phyloP scores from a whole-genome alignment of 139 green algal species.

The Gonium pectorale region DNA sequence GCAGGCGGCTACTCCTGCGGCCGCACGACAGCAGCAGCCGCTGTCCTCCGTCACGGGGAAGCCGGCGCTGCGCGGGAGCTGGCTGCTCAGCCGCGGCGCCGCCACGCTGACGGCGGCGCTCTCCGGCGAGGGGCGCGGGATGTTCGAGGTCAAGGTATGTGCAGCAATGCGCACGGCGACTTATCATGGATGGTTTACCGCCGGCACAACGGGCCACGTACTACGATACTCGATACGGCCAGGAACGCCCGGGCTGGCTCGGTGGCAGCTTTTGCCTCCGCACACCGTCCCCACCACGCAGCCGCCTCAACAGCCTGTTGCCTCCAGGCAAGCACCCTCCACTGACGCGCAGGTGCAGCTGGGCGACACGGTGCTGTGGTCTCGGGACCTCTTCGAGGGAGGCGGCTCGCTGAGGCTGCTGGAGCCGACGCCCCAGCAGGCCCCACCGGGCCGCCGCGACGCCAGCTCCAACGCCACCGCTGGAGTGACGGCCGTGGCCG shows the following conservation, averaged over 20 bases:
- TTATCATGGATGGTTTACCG: too few relatives aligned
- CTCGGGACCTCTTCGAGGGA: slow-evolving; percentile 13
- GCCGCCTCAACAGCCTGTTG: too few relatives aligned
- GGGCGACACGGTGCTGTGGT: not conserved
- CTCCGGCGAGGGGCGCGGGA: not conserved
- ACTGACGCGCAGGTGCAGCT: slow-evolving; percentile 23
- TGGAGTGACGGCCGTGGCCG: not conserved
- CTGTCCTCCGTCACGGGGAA: not conserved
- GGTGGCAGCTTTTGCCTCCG: too few relatives aligned
- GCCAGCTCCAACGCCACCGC: not conserved
- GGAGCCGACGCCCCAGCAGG: not conserved
- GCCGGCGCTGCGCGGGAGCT: not conserved
- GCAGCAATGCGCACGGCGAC: too few relatives aligned
- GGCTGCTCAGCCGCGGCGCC: slow-evolving; percentile 6
- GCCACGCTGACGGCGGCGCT: slow-evolving; percentile 35
- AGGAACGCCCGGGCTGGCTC: too few relatives aligned
- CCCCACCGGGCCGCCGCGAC: not conserved
- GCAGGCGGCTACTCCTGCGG: too few relatives aligned
- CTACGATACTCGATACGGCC: too few relatives aligned
- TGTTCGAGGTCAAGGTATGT: slow-evolving; percentile 20
- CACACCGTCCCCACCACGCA: too few relatives aligned
- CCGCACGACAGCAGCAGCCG: not conserved
- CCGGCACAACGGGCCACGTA: too few relatives aligned
- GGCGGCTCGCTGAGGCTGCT: not conserved
- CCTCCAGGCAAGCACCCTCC: too few relatives aligned